Conservation (phyloP, 495 filamentous ascomycete species). For the Lasiosphaeria hispida region DNA sequence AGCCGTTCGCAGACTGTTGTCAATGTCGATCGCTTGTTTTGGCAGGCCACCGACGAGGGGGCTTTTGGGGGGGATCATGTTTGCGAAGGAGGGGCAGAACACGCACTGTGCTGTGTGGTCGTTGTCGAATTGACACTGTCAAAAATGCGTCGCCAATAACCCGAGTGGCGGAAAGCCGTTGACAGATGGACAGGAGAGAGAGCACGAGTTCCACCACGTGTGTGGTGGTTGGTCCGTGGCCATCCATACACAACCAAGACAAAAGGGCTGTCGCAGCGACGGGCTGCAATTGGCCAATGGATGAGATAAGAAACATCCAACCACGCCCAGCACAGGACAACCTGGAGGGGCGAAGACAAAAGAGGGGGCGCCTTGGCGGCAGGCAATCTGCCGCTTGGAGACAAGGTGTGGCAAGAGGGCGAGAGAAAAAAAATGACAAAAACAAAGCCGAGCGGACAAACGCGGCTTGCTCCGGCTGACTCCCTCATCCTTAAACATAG, state of each 20-base stretch:
- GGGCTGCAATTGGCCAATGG: slow-evolving; percentile 8
- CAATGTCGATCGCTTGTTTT: too few species aligned
- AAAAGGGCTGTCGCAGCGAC: background rate
- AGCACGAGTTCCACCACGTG: slow-evolving; percentile 3
- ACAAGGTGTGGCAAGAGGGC: background rate
- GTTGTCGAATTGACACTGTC: background rate
- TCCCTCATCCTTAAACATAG: too few species aligned
- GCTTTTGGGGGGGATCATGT: too few species aligned
- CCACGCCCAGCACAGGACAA: background rate
- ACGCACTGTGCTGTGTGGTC: slow-evolving; percentile 8
- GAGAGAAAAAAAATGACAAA: background rate
- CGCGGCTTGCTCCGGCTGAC: background rate
- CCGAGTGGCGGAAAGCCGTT: slow-evolving; percentile 7
- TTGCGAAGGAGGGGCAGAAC: background rate
- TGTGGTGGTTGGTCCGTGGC: slow-evolving; percentile 12
- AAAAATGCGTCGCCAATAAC: slow-evolving; percentile 9
- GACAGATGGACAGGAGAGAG: background rate
- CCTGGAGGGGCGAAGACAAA: slow-evolving; percentile 11
- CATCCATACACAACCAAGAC: background rate
- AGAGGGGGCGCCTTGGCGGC: background rate
- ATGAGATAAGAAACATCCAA: slow-evolving; percentile 10
- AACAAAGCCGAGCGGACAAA: background rate
- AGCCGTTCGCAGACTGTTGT: too few species aligned
- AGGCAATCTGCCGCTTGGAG: background rate
- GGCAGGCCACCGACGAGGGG: background rate